Evolutionary conservation across 345 rosid species (phyloP).

Genomic region (Euclidium syriacum): DNA sequence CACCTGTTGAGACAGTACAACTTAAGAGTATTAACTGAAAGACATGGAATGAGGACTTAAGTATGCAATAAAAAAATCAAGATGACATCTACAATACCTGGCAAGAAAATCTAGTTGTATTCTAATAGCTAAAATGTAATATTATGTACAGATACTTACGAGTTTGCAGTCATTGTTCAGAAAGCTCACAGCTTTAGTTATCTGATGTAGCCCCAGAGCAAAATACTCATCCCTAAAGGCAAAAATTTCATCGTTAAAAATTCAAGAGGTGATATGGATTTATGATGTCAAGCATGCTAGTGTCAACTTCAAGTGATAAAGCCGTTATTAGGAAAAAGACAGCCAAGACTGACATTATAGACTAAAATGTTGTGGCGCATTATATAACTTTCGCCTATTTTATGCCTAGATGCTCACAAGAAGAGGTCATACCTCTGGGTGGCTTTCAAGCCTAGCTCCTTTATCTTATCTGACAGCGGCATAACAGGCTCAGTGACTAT

Average conservation of each 20-base stretch:
- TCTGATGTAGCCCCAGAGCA: conserved; percentile 88
- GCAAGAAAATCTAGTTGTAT: conserved; percentile 6
- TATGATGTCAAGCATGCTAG: neutral
- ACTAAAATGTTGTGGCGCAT: neutral
- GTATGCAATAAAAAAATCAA: neutral
- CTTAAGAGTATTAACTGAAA: neutral
- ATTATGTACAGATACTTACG: conserved; percentile 41
- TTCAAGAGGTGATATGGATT: neutral
- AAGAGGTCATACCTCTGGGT: conserved; percentile 63
- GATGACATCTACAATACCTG: neutral
- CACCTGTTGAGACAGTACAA: conserved; percentile 44
- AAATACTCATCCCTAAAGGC: conserved; percentile 88
- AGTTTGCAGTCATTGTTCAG: conserved; percentile 97
- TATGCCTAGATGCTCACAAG: conserved; percentile 4
- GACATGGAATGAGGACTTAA: neutral
- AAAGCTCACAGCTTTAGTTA: conserved; percentile 98
- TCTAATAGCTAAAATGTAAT: neutral
- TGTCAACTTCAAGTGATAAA: neutral
- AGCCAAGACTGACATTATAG: neutral
- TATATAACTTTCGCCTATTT: neutral
- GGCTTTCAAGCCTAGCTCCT: conserved; percentile 85
- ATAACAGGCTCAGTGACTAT: conserved; percentile 98
- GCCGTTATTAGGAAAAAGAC: neutral
- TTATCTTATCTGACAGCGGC: conserved; percentile 93
- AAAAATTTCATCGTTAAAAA: conserved; percentile 10